Base-by-base conservation (phyloP, 495 filamentous ascomycete species). In the Podospora tetraspora region DNA sequence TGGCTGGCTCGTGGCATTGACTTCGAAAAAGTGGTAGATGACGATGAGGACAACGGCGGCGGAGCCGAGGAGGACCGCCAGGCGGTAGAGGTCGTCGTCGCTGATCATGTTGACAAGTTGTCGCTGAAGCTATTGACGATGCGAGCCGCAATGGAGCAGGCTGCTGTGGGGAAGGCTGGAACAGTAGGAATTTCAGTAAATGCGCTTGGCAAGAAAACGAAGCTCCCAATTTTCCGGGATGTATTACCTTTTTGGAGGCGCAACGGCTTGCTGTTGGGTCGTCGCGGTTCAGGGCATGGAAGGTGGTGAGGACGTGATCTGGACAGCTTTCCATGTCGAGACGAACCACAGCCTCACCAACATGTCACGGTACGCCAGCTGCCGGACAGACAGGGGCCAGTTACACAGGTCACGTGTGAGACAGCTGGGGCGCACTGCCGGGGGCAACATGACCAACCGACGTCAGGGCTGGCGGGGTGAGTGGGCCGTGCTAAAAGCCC, bases 11-110 rank as follows among this genome's bases (percentile, higher is more conserved):
- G 92, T 80, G 37, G 93, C 88, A 78, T 99, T 99, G 83, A 97
- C 88, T 75, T 97, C 94, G 73, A 99, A 89, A 84, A 96, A 98
- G 81, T 97, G 93, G 85, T 98, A 98, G 22, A 97, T 80, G 59
- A 98, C 88, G 61, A 97, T 97, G 70, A 99, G 87, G 64, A 97
- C 86, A 93, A 97, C 95, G 72, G 95, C 87, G 34, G 89, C 85
- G 57, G 88, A 93, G 80, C 96, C 95, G 66, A 98, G 91, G 79
- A 97, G 94, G 76, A 97, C 89, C 79, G 95, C 94, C 24, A 99
- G 89, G 29, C 85, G 84, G 82, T 92, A 91, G 73, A 95, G 87
- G 64, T 93, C 89, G 70, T 88, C 81, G 88, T 95, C 92, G 80
- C 91, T 89, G 78, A 95, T 94, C 92, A 95, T 95, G 57, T 61